phyloP scores from a whole-genome alignment of 1,284 basidiomycete species.

The Trametes pubescens region DNA sequence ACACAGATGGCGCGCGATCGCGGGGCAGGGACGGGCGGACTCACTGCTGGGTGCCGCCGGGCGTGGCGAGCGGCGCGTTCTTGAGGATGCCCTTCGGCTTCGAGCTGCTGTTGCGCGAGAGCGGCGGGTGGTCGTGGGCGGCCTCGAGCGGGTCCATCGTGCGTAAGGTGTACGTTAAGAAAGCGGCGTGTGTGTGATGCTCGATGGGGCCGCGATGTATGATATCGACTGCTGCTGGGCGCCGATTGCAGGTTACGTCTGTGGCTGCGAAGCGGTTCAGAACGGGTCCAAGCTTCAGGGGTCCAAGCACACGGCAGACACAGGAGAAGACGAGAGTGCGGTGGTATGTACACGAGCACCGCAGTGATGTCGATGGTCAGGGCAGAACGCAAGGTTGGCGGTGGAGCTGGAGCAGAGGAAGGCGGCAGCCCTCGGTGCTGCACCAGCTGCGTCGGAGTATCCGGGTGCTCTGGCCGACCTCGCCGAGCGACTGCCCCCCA shows the following conservation, averaged over 20 bases:
- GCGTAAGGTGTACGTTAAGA: background rate
- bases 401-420: background rate
- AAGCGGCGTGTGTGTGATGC: background rate
- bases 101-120: conserved; percentile 44
- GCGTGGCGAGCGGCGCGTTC: conserved; percentile 66
- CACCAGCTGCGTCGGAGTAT: background rate
- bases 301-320: background rate
- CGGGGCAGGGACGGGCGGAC: conserved; percentile 21
- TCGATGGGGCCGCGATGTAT: background rate
- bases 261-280: background rate
- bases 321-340: background rate
- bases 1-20: conserved; percentile 3
- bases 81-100: conserved; percentile 88
- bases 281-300: background rate
- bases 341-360: background rate
- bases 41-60: conserved; percentile 53
- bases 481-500: background rate
- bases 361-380: background rate
- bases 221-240: background rate
- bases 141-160: conserved; percentile 23
- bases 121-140: conserved; percentile 31
- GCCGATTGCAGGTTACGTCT: background rate
- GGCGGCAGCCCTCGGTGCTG: background rate
- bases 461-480: background rate
- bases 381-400: background rate